Evolutionary conservation across 306 rosid species (phyloP).

Genomic region (Sicyos edulis): DNA sequence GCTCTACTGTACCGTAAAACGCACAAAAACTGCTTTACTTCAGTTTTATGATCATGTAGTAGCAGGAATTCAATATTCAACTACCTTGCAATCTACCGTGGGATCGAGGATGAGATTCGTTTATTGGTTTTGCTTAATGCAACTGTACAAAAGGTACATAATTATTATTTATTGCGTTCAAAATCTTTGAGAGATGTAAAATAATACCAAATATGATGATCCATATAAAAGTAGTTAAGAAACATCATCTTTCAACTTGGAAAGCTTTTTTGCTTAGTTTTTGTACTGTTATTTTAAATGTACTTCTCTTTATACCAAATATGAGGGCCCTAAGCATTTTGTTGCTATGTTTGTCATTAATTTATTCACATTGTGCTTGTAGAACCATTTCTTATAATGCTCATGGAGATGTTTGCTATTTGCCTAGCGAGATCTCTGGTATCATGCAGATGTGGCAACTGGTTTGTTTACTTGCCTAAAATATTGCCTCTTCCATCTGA

Average conservation of each 20-base stretch:
- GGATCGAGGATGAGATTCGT: conserved; percentile 64
- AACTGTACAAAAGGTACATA: conserved; percentile 61
- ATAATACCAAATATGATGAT: conserved; percentile 33
- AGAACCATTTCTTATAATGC: neutral
- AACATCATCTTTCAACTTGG: conserved; percentile 29
- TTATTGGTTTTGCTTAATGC: conserved; percentile 68
- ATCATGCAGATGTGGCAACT: neutral
- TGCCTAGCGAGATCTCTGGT: neutral
- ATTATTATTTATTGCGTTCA: conserved; percentile 36
- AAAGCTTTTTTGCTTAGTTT: conserved; percentile 32
- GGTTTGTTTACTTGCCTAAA: neutral
- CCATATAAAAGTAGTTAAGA: conserved; percentile 25
- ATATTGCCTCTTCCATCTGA: too few relatives aligned
- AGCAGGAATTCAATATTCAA: conserved; percentile 47
- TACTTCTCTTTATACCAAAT: too few relatives aligned
- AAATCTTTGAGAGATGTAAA: conserved; percentile 50
- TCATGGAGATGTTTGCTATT: neutral
- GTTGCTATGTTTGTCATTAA: neutral
- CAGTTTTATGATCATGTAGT: neutral
- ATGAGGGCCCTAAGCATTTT: neutral
- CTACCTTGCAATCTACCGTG: conserved; percentile 32
- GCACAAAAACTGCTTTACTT: neutral
- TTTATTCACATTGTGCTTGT: conserved; percentile 1
- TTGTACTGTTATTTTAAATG: conserved; percentile 10
- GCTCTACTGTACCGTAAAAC: neutral